Conservation (phyloP, 2,329 filamentous ascomycete species). For the Aureobasidium sp. region DNA sequence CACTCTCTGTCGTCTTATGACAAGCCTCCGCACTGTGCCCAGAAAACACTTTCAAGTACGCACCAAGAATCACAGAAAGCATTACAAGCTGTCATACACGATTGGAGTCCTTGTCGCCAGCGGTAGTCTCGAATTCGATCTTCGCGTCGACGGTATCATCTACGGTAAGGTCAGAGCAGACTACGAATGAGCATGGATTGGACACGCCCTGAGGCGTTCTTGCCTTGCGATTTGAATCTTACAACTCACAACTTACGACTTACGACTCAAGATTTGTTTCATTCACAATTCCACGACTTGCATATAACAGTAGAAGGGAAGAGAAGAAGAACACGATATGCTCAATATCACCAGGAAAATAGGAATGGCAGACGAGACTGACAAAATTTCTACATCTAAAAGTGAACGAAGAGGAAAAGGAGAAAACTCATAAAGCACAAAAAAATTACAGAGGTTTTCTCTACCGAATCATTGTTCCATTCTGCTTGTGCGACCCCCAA, state of each 20-base stretch:
- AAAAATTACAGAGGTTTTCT: neutral
- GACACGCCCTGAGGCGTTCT: no score
- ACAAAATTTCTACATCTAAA: no score
- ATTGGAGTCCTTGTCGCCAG: slow-evolving; percentile 51
- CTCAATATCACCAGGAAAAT: no score
- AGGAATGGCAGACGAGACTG: no score
- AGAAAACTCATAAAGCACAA: neutral
- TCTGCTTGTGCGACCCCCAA: no score
- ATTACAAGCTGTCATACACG: no score
- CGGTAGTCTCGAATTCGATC: slow-evolving; percentile 68
- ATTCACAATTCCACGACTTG: no score
- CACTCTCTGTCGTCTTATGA: slow-evolving; percentile 66
- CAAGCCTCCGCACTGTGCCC: slow-evolving; percentile 69
- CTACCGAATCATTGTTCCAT: neutral
- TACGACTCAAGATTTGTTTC: no score
- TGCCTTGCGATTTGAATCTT: no score
- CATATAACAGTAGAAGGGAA: neutral
- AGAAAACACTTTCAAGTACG: slow-evolving; percentile 51
- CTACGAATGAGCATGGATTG: slow-evolving; percentile 46
- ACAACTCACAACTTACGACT: no score
- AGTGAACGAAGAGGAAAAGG: neutral
- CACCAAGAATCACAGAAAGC: no score
- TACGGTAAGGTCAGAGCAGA: slow-evolving; percentile 73
- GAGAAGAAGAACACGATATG: neutral
- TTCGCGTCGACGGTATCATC: slow-evolving; percentile 69